A percentile compares a stretch with the other conserved stretches of the same genome.
Evolutionary conservation across 768 basidiomycete genomes (phyloP).

Genomic region (Tricholoma hemisulphureum): DNA sequence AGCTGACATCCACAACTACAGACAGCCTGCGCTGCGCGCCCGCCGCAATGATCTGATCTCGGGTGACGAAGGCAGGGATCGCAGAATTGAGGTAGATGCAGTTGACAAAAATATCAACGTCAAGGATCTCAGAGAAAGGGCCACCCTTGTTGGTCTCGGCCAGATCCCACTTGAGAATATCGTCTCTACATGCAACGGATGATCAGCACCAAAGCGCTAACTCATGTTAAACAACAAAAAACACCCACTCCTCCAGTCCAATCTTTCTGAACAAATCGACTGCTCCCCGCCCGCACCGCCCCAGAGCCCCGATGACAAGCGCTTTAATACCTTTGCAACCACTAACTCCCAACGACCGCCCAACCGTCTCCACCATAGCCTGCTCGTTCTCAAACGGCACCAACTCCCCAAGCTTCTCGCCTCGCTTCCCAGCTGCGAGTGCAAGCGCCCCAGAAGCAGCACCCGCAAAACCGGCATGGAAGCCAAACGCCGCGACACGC

Average conservation of each 20-base stretch:
- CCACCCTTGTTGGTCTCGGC: slow-evolving; percentile 96
- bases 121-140: slow-evolving; percentile 92
- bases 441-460: slow-evolving; percentile 90
- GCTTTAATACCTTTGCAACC: slow-evolving; percentile 76
- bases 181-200: slow-evolving; percentile 51
- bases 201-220: background rate
- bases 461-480: slow-evolving; percentile 98
- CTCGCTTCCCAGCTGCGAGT: slow-evolving; percentile 61
- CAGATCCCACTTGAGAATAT: slow-evolving; percentile 98
- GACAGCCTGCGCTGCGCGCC: slow-evolving; percentile 66
- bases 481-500: slow-evolving; percentile 97
- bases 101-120: slow-evolving; percentile 97
- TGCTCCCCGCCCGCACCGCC: slow-evolving; percentile 91
- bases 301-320: slow-evolving; percentile 94
- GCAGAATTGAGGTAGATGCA: slow-evolving; percentile 93
- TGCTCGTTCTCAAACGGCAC: slow-evolving; percentile 81
- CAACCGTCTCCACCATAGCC: slow-evolving; percentile 80
- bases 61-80: slow-evolving; percentile 82
- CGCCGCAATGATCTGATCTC: slow-evolving; percentile 67
- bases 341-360: slow-evolving; percentile 54
- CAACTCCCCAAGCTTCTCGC: slow-evolving; percentile 60
- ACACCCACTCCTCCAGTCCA: slow-evolving; percentile 85
- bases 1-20: slow-evolving; percentile 95
- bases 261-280: slow-evolving; percentile 95
- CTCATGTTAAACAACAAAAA: background rate